Percentiles rank a stretch among this genome's conserved stretches.
Evolutionary conservation across 2,329 filamentous ascomycete genomes (phyloP).

Genomic region (Myriosclerotinia duriaeana): DNA sequence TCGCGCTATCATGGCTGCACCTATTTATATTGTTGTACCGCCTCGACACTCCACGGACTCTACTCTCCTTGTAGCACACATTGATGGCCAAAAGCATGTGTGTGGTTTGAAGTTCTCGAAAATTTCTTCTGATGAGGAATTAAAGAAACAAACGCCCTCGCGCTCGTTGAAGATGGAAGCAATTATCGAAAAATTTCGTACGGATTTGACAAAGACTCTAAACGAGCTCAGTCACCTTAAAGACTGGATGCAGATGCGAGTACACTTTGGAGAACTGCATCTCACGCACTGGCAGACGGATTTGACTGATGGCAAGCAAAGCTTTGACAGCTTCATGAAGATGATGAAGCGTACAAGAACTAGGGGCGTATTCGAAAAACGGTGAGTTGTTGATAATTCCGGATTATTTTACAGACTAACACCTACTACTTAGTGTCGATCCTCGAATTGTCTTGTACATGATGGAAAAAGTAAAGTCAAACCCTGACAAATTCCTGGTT

Average conservation of each 20-base stretch:
- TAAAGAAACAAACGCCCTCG: neutral
- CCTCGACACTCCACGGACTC: conserved; percentile 23
- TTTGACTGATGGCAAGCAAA: neutral
- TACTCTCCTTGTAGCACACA: conserved; percentile 2
- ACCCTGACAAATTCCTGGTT: conserved; percentile 30
- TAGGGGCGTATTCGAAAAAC: conserved; percentile 34
- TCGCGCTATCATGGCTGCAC: conserved; percentile 27
- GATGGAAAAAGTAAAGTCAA: conserved; percentile 27
- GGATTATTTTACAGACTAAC: conserved; percentile 1
- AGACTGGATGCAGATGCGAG: neutral
- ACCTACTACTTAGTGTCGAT: conserved; percentile 25
- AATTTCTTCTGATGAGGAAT: neutral
- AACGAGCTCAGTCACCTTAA: conserved; percentile 27
- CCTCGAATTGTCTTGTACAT: conserved; percentile 28
- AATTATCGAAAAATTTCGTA: conserved; percentile 23
- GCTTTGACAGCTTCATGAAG: neutral
- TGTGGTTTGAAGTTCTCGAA: conserved; percentile 4
- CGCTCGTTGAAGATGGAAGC: neutral
- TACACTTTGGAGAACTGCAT: neutral
- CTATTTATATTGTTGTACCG: conserved; percentile 35
- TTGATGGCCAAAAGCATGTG: conserved; percentile 7
- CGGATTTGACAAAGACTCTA: conserved; percentile 28
- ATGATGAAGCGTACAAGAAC: conserved; percentile 32
- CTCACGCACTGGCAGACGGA: conserved; percentile 22
- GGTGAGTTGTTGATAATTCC: conserved; percentile 31